These are phyloP conservation scores for Coniochaeta prunicola DNA, from an alignment of 2,329 filamentous ascomycete species.

Conservation along the genomic window DNA sequence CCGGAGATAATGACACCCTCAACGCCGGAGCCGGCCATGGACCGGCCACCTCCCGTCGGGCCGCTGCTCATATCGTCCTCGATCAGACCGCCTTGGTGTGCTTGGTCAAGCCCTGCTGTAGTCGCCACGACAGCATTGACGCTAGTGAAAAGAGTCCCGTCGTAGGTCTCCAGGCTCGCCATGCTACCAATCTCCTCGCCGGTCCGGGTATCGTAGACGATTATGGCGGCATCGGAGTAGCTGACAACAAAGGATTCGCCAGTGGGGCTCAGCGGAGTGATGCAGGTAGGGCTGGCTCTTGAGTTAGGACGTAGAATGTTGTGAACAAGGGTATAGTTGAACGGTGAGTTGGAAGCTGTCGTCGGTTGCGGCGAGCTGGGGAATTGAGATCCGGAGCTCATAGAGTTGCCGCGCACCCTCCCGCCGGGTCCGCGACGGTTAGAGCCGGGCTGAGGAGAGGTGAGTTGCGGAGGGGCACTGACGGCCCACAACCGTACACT, in stretches of 20 bases:
- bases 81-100: slow-evolving; percentile 48
- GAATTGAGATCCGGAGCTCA: slow-evolving; percentile 90
- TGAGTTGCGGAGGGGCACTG: slow-evolving; percentile 78
- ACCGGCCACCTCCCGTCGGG: slow-evolving; percentile 64
- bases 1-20: slow-evolving; percentile 94
- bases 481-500: slow-evolving; percentile 92
- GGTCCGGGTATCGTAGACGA: slow-evolving; percentile 87
- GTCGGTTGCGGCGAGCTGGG: slow-evolving; percentile 85
- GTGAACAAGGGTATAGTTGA: slow-evolving; percentile 82
- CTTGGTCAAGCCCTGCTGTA: slow-evolving; percentile 73
- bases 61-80: slow-evolving; percentile 67
- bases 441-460: slow-evolving; percentile 66
- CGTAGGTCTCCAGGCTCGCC: slow-evolving; percentile 90
- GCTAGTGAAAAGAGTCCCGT: slow-evolving; percentile 69
- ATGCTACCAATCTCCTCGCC: slow-evolving; percentile 89
- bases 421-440: slow-evolving; percentile 51
- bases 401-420: slow-evolving; percentile 80
- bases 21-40: slow-evolving; percentile 65
- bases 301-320: slow-evolving; percentile 66
- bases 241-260: slow-evolving; percentile 91
- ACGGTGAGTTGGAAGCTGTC: slow-evolving; percentile 75
- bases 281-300: slow-evolving; percentile 77
- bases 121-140: slow-evolving; percentile 91
- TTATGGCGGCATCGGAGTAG: slow-evolving; percentile 81
- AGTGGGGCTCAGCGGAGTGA: slow-evolving; percentile 74